These are phyloP conservation scores for Pichia membranifaciens DNA, from an alignment of 805 yeast genomes.

Conservation along the genomic window DNA sequence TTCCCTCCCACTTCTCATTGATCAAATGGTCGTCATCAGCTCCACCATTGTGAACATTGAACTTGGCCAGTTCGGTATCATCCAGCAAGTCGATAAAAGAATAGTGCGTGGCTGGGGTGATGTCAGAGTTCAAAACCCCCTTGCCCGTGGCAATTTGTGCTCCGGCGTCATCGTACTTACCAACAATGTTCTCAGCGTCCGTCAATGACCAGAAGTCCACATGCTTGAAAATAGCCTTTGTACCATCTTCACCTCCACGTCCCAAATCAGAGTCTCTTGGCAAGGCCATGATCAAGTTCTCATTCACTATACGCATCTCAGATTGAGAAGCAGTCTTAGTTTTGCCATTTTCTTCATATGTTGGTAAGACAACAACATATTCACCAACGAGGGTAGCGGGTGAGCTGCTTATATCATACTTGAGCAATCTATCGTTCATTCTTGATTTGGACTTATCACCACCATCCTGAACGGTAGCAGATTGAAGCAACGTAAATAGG, in stretches of 20 bases:
- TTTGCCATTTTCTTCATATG: slow-evolving; percentile 21
- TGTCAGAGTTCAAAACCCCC: slow-evolving; percentile 21
- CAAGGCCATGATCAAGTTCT: slow-evolving; percentile 25
- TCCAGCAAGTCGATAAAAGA: slow-evolving; percentile 26
- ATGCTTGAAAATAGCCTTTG: slow-evolving; percentile 26
- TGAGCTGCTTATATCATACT: slow-evolving; percentile 23
- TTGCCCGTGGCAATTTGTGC: slow-evolving; percentile 24
- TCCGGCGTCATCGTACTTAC: slow-evolving; percentile 25
- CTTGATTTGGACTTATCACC: slow-evolving; percentile 23
- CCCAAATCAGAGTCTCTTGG: slow-evolving; percentile 29
- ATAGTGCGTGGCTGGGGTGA: slow-evolving; percentile 25
- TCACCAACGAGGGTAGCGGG: slow-evolving; percentile 23
- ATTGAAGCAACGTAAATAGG: slow-evolving; percentile 25
- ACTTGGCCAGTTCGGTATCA: slow-evolving; percentile 23
- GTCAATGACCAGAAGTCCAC: slow-evolving; percentile 26
- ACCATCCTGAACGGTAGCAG: slow-evolving; percentile 31
- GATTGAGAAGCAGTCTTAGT: slow-evolving; percentile 30
- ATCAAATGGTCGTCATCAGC: slow-evolving; percentile 20
- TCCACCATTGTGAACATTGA: slow-evolving; percentile 32
- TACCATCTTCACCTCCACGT: slow-evolving; percentile 19
- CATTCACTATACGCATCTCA: slow-evolving; percentile 25
- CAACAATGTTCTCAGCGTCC: slow-evolving; percentile 27
- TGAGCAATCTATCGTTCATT: slow-evolving; percentile 23
- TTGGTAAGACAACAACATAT: slow-evolving; percentile 27
- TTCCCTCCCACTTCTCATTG: slow-evolving; percentile 33